Base-by-base conservation (phyloP, 2,329 filamentous ascomycete genomes). In the Trichoderma sp. region DNA sequence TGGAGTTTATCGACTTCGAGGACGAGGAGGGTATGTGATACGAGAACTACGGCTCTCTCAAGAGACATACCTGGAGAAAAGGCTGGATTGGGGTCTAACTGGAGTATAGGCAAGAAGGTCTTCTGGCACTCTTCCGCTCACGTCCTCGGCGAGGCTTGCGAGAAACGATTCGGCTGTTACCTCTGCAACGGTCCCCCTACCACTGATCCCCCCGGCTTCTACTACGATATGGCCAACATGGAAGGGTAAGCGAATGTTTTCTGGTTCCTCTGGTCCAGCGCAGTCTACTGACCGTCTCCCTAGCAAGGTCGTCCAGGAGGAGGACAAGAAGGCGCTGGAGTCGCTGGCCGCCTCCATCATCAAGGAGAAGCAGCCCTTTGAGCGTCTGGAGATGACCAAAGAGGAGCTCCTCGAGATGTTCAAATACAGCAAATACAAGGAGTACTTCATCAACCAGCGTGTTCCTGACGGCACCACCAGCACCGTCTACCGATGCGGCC, bases 101-200 rank as follows among this genome's bases (percentile, higher is more conserved):
- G 17, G 21, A 24, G 21, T 34, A 4, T 62, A 79, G 94, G 92
- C 73, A 93, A 95, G 81, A 92, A 92, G 77, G 94, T 98, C 64
- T 99, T 97, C 81, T 99, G 94, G 94, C 95, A 98, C 79, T 96
- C 92, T 21, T 94, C 90, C 72, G 95, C 95, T 51, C 95, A 99
- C 77, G 89, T 96, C 69, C 86, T 99, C n/a, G 95, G 95, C 71
- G 95, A 98, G 79, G 93, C 93, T 67, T 91, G 90, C 57, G 95
- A 99, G 79, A 86, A 90, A 74, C 86, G 93, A 72, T 99, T 93
- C 75, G 92, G 93, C 67, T 97, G 94, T 79, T 89, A 91, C 72
- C 86, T 97, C 52, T 97, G 93, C 77, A 96, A 97, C 75, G 95
- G 95, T 26, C 95, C 95, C 41, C 95, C 92, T 10, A 93, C 94